A percentile compares a stretch with the other conserved stretches of the same genome.
phyloP scores from a whole-genome alignment of 352 stramenopile species.

The Globisporangium megalacanthum region DNA sequence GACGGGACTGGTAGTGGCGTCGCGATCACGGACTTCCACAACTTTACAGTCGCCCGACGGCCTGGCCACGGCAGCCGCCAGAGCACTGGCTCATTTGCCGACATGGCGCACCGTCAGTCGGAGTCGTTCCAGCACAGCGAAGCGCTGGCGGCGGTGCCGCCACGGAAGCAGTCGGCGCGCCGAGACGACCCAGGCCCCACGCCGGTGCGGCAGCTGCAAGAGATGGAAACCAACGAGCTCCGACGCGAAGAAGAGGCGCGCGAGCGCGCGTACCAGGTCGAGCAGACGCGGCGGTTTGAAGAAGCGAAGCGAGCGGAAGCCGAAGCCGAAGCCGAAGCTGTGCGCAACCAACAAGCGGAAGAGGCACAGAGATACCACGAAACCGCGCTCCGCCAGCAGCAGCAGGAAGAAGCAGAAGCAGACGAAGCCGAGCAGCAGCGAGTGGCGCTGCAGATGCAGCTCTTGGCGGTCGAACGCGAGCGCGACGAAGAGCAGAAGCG shows the following conservation, averaged over 20 bases:
- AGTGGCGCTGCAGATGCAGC: constrained; percentile 18
- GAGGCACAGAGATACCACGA: constrained; percentile 5
- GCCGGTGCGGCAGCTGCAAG: constrained; percentile 5
- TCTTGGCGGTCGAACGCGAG: constrained; percentile 23
- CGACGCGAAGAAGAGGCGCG: constrained; percentile 11
- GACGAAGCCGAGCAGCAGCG: constrained; percentile 11
- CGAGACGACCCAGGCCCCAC: constrained; percentile 17
- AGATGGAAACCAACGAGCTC: constrained; percentile 5
- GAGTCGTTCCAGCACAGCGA: constrained; percentile 14
- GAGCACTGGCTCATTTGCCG: constrained; percentile 24
- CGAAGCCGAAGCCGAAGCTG: constrained; percentile 9
- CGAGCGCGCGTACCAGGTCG: constrained; percentile 12
- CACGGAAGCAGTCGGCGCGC: constrained; percentile 20
- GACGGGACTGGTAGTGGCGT: background rate
- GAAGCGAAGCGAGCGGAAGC: constrained; percentile 16
- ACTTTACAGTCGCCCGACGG: constrained; percentile 56
- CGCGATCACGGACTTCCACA: constrained; percentile 72
- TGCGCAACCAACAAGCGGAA: constrained; percentile 5
- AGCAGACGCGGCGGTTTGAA: constrained; percentile 16
- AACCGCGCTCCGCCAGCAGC: constrained; percentile 17
- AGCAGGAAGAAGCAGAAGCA: constrained; percentile 16
- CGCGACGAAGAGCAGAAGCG: constrained; percentile 23
- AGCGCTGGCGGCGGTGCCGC: too few species aligned
- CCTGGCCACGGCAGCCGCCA: constrained; percentile 31
- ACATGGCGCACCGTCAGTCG: constrained; percentile 28